Conservation (phyloP, 306 rosid species). For the Potentilla sterilis region DNA sequence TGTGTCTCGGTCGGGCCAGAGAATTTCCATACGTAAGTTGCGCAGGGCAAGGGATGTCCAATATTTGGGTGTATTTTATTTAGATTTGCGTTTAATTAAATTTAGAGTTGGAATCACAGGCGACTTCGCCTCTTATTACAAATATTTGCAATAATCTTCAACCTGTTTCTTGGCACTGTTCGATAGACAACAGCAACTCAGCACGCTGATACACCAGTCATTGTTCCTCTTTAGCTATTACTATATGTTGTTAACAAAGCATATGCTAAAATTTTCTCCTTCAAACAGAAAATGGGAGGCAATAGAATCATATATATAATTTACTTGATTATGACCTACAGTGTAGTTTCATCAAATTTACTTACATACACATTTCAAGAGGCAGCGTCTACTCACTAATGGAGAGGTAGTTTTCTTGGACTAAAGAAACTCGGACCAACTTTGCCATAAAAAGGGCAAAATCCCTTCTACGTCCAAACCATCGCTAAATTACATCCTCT, state of each 20-base stretch:
- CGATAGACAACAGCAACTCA: not conserved
- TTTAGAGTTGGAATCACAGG: too few relatives aligned
- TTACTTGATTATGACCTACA: not conserved
- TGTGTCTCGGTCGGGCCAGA: too few relatives aligned
- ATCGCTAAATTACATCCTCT: constrained; percentile 23
- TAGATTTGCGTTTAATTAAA: too few relatives aligned
- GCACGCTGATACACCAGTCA: not conserved
- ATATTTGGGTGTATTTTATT: too few relatives aligned
- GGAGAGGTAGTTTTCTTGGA: not conserved
- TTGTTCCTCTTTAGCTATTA: not conserved
- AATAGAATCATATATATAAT: not conserved
- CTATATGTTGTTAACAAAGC: not conserved
- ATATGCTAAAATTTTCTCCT: not conserved
- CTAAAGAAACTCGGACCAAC: not conserved
- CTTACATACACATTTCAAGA: not conserved
- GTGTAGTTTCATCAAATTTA: not conserved
- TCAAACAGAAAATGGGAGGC: not conserved
- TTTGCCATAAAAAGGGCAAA: constrained; percentile 1
- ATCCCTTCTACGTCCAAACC: not conserved
- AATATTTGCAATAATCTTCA: not conserved
- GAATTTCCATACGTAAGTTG: too few relatives aligned
- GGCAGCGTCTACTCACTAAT: not conserved
- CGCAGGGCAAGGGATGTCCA: too few relatives aligned
- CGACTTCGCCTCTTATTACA: too few relatives aligned
- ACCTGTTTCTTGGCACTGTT: not conserved